Conservation (phyloP, 2,329 filamentous ascomycete genomes). For the Monosporascus sp. region DNA sequence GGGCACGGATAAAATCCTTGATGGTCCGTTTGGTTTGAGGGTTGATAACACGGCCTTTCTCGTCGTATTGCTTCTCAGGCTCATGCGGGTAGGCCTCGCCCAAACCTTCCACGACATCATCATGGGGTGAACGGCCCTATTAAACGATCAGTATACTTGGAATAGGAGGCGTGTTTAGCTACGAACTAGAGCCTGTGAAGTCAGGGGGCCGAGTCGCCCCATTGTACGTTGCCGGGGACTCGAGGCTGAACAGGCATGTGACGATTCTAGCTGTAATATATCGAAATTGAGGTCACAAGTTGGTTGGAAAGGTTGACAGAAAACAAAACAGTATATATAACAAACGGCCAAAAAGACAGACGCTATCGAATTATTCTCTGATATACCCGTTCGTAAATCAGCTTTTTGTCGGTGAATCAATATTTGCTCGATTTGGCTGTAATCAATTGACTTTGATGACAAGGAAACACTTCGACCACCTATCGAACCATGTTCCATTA, state of each 20-base stretch:
- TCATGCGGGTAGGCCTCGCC: constrained; percentile 36
- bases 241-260: neutral
- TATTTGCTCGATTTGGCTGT: neutral
- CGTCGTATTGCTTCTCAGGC: constrained; percentile 46
- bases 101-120: constrained; percentile 48
- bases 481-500: too few relatives aligned
- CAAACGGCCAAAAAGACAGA: too few relatives aligned
- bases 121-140: constrained; percentile 56
- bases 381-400: too few relatives aligned
- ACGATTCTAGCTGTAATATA: too few relatives aligned
- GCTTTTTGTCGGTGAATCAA: neutral
- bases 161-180: neutral
- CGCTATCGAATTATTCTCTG: too few relatives aligned
- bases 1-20: constrained; percentile 51
- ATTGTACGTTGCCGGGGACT: constrained; percentile 29
- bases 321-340: too few relatives aligned
- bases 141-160: neutral
- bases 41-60: constrained; percentile 51
- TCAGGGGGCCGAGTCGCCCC: constrained; percentile 51
- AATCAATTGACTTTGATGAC: neutral
- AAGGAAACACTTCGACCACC: too few relatives aligned
- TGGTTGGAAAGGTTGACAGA: too few relatives aligned
- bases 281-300: too few relatives aligned
- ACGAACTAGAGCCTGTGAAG: constrained; percentile 50
- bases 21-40: constrained; percentile 49